These are phyloP conservation scores for Ceraceosorus guamensis DNA, from an alignment of 1,284 basidiomycete species.

Conservation along the genomic window DNA sequence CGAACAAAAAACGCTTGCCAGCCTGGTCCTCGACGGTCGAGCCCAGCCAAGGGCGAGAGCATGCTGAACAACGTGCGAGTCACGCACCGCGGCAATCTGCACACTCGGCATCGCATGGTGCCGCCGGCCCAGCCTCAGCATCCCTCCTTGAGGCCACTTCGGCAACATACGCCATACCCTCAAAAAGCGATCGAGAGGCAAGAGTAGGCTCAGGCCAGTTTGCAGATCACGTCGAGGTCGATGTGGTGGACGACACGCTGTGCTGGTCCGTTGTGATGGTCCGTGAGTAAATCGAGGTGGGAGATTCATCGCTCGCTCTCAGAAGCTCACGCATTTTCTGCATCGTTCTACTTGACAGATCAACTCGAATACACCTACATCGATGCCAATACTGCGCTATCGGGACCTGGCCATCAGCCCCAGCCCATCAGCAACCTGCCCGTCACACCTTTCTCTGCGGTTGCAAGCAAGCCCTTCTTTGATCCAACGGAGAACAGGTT, in stretches of 20 bases:
- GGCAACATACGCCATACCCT: background rate
- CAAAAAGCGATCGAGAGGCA: background rate
- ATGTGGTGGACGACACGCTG: slow-evolving; percentile 86
- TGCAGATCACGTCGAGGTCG: slow-evolving; percentile 50
- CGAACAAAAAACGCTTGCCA: no score
- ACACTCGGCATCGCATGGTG: background rate
- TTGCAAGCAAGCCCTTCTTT: slow-evolving; percentile 71
- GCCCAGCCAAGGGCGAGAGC: no score
- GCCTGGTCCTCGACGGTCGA: no score
- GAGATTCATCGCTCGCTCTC: no score
- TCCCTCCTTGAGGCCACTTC: background rate
- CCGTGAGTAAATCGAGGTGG: slow-evolving; percentile 70
- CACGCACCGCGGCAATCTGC: background rate
- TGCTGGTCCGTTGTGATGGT: slow-evolving; percentile 95
- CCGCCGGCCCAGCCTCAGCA: no score
- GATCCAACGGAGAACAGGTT: slow-evolving; percentile 65
- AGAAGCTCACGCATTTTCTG: no score
- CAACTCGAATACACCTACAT: slow-evolving; percentile 66
- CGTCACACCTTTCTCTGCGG: slow-evolving; percentile 76
- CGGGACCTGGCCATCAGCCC: slow-evolving; percentile 58
- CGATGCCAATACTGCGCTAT: slow-evolving; percentile 72
- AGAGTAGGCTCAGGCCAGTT: slow-evolving; percentile 59
- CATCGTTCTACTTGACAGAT: slow-evolving; percentile 28
- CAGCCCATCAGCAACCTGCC: slow-evolving; percentile 13
- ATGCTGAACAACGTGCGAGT: background rate